phyloP scores from a whole-genome alignment of 2,329 filamentous ascomycete genomes.

The Cladophialophora psammophila region DNA sequence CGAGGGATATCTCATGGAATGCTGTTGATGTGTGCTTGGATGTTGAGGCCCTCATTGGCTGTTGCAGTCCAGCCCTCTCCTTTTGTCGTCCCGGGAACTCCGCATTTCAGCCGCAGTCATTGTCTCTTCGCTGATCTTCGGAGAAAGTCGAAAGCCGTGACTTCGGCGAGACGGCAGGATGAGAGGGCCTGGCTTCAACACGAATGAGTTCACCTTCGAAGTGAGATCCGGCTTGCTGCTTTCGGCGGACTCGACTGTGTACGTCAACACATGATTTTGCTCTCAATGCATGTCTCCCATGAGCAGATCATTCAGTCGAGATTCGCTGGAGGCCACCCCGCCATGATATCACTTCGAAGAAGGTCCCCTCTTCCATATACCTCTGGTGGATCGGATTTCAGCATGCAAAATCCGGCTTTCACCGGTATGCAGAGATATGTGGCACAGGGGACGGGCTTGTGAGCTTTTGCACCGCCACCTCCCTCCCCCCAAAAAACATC shows the following conservation, averaged over 20 bases:
- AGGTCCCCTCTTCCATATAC: slow-evolving; percentile 24
- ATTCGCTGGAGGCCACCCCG: neutral
- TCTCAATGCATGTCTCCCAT: slow-evolving; percentile 24
- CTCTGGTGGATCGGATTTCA: slow-evolving; percentile 30
- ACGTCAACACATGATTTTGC: slow-evolving; percentile 20
- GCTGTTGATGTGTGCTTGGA: slow-evolving; percentile 35
- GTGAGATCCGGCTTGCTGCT: slow-evolving; percentile 11
- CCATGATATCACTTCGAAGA: slow-evolving; percentile 22
- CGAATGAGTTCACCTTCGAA: slow-evolving; percentile 32
- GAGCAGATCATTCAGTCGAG: slow-evolving; percentile 24
- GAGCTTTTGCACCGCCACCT: slow-evolving; percentile 26
- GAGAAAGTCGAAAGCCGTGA: slow-evolving; percentile 33
- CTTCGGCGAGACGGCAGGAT: slow-evolving; percentile 15
- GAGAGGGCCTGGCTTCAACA: slow-evolving; percentile 11
- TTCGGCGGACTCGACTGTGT: slow-evolving; percentile 1
- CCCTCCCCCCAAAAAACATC: neutral
- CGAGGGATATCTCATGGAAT: slow-evolving; percentile 36
- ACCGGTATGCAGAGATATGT: slow-evolving; percentile 33
- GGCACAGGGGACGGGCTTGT: slow-evolving; percentile 27
- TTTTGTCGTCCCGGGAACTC: slow-evolving; percentile 14
- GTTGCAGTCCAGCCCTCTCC: slow-evolving; percentile 19
- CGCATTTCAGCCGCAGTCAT: slow-evolving; percentile 20
- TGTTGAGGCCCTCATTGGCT: slow-evolving; percentile 36
- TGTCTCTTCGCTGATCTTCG: slow-evolving; percentile 38
- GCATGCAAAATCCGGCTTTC: slow-evolving; percentile 30